phyloP scores from a whole-genome alignment of 306 rosid genomes.

The Begonia fuchsioides region DNA sequence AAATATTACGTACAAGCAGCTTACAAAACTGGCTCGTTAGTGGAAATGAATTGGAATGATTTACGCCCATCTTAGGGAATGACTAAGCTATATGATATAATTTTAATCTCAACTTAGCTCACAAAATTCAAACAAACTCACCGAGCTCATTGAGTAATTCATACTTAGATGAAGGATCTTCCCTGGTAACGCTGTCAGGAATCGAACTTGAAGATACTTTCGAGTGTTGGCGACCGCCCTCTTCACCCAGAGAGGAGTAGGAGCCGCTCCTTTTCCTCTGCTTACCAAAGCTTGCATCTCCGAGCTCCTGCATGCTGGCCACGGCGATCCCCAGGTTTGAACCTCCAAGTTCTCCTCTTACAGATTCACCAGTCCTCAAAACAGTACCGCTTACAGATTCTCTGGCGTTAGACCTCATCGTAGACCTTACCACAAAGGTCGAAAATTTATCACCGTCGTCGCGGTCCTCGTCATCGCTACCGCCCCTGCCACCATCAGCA shows the following conservation, averaged over 20 bases:
- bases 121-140: conserved; percentile 13
- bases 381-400: conserved; percentile 57
- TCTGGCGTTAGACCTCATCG: conserved; percentile 33
- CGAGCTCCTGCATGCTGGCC: conserved; percentile 83
- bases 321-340: conserved; percentile 78
- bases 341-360: conserved; percentile 8
- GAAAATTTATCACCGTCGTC: conserved; percentile 39
- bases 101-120: not conserved
- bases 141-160: conserved; percentile 97
- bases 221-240: conserved; percentile 24
- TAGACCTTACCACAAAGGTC: conserved; percentile 57
- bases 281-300: conserved; percentile 66
- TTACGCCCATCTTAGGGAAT: too few species aligned
- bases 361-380: conserved; percentile 29
- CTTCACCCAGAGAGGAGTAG: conserved; percentile 40
- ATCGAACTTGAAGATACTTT: conserved; percentile 85
- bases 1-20: too few species aligned
- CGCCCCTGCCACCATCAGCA: conserved; percentile 17
- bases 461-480: conserved; percentile 14
- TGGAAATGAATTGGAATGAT: too few species aligned
- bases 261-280: conserved; percentile 53
- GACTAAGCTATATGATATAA: not conserved
- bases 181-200: conserved; percentile 77
- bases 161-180: conserved; percentile 79
- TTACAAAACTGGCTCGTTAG: too few species aligned